Evolutionary conservation across 2,329 filamentous ascomycete genomes (phyloP).

Genomic region (Didymella keratinophila): DNA sequence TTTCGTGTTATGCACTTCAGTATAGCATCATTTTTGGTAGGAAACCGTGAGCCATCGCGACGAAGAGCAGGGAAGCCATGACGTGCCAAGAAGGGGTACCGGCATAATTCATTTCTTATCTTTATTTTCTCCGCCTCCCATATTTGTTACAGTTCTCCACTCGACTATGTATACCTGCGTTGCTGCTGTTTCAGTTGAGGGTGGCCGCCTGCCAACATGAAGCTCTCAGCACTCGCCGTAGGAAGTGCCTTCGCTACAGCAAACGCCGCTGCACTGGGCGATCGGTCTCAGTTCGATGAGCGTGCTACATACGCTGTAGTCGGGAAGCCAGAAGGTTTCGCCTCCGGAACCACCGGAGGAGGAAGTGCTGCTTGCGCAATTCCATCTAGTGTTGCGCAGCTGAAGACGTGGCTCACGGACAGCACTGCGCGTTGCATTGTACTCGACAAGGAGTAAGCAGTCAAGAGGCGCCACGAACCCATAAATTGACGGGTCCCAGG

Average conservation of each 20-base stretch:
- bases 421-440: slow-evolving; percentile 63
- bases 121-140: slow-evolving; percentile 11
- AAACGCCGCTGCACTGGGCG: slow-evolving; percentile 28
- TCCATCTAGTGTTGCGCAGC: slow-evolving; percentile 62
- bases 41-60: neutral
- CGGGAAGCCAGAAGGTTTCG: slow-evolving; percentile 58
- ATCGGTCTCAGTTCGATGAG: slow-evolving; percentile 11
- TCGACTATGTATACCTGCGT: slow-evolving; percentile 1
- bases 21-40: neutral
- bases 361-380: slow-evolving; percentile 63
- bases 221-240: slow-evolving; percentile 29
- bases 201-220: slow-evolving; percentile 24
- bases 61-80: neutral
- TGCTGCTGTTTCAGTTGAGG: neutral
- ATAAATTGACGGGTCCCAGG: neutral
- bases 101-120: slow-evolving; percentile 4
- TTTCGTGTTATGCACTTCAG: neutral
- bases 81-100: neutral
- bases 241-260: slow-evolving; percentile 25
- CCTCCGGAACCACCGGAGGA: slow-evolving; percentile 66
- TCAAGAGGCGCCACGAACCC: neutral
- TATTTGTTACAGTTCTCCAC: too few relatives aligned
- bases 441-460: slow-evolving; percentile 55
- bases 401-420: slow-evolving; percentile 66
- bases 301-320: slow-evolving; percentile 36